Evolutionary conservation across 345 rosid genomes (phyloP).

Genomic region (Mallotus nudiflorus): DNA sequence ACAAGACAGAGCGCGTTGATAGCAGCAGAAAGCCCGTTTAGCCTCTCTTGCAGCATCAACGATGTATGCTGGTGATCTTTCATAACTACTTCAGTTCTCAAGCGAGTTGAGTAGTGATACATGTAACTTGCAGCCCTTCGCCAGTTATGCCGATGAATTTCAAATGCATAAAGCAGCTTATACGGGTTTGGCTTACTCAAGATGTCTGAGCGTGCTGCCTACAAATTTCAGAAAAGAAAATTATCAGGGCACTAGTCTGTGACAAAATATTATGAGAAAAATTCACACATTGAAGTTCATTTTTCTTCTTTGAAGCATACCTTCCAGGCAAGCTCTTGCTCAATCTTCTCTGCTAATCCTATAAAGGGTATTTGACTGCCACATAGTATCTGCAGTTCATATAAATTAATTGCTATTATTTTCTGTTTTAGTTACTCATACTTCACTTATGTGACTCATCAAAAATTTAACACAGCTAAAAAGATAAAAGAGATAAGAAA

Average conservation of each 20-base stretch:
- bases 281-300: slow-evolving; percentile 5
- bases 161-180: slow-evolving; percentile 93
- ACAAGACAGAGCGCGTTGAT: slow-evolving; percentile 86
- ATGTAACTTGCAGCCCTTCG: slow-evolving; percentile 86
- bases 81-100: slow-evolving; percentile 58
- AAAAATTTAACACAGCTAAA: too few relatives aligned
- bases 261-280: slow-evolving; percentile 15
- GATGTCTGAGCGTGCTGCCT: slow-evolving; percentile 87
- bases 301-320: slow-evolving; percentile 38
- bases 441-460: neutral
- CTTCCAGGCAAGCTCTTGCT: slow-evolving; percentile 95
- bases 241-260: slow-evolving; percentile 5
- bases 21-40: slow-evolving; percentile 87
- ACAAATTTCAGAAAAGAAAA: slow-evolving; percentile 32
- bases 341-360: slow-evolving; percentile 88
- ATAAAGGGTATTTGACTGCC: slow-evolving; percentile 84
- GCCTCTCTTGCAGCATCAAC: slow-evolving; percentile 69
- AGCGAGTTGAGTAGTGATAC: slow-evolving; percentile 69
- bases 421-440: neutral
- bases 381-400: slow-evolving; percentile 60
- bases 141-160: slow-evolving; percentile 92
- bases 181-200: slow-evolving; percentile 75
- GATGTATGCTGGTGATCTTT: slow-evolving; percentile 60
- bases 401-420: slow-evolving; percentile 10
- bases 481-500: neutral